Evolutionary conservation across 352 stramenopile species (phyloP), one percentile per base, ranked within the genome.

Genomic region (Pythium graminicola): DNA sequence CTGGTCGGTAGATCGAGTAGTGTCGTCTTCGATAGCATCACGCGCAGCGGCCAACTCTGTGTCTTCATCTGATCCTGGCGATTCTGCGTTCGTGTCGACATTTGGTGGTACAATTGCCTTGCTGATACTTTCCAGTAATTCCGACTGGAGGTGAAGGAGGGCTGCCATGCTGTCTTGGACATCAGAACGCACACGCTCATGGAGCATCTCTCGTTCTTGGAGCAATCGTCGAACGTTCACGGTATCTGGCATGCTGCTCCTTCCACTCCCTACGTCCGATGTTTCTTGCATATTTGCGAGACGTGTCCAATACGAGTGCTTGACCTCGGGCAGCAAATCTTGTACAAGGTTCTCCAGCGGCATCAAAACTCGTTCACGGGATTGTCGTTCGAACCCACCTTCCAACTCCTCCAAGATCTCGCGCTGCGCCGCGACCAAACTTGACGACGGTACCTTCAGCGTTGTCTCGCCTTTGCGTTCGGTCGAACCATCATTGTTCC

Each of bases 271-370:
- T 38, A 20, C 6, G 13, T 51, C 49, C 7, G 26, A 13, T 3
- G 32, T 11, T 41, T 60, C 43, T 10, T 57, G 42, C 41, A 68
- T 53, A 41, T 58, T 69, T 13, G 64, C 63, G 8, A 75, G 62
- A 1, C 78, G 64, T 13, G 72, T 85, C 81, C 81, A 92, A 54
- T 86, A 89, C 28, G 78, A 75, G 39, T 89, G 70, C 50, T 89
- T 88, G 20, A 92, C 67, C 33, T 92, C 81, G 0, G 76, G 76
- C 3, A 92, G 27, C 2, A 88, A 44, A 2, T 81, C 68, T 19
- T 60, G 64, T 28, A 72, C 67, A 6, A 86, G 47, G 35, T 42
- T 42, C 48, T 80, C 58, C 13, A 89, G 38, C 2, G 72, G 76
- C 11, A 39, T 53, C 1, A 86, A 40, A 20, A 89, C 74, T 48